These are phyloP conservation scores for Oxyria digyna DNA, from an alignment of 148 eudicot genomes.

Conservation along the genomic window DNA sequence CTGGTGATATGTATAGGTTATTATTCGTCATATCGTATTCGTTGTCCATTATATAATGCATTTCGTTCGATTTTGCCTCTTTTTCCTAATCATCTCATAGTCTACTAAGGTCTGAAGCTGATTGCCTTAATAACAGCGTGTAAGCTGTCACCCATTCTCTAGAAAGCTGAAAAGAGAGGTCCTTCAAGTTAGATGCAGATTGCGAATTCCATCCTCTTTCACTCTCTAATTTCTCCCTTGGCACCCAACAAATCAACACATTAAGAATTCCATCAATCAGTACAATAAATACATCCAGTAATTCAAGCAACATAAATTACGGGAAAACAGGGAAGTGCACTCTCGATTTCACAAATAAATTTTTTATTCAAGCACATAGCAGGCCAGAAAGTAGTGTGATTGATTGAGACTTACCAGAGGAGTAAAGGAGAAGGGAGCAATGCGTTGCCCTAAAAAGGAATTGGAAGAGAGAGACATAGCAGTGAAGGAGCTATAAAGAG, in stretches of 20 bases:
- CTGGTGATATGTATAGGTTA: too few relatives aligned
- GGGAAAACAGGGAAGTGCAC: neutral
- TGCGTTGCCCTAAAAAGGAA: constrained; percentile 59
- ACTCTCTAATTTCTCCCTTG: neutral
- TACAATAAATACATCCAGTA: neutral
- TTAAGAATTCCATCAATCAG: neutral
- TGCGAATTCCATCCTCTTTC: too few relatives aligned
- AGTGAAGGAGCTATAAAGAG: constrained; percentile 73
- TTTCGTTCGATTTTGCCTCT: too few relatives aligned
- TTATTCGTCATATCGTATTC: too few relatives aligned
- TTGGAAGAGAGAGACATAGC: constrained; percentile 63
- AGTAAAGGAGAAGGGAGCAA: constrained; percentile 29
- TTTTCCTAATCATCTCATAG: too few relatives aligned
- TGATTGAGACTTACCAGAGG: constrained; percentile 18
- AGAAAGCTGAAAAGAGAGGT: neutral
- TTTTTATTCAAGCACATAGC: neutral
- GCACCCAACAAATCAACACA: neutral
- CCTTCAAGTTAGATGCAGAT: too few relatives aligned
- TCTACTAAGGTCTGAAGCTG: too few relatives aligned
- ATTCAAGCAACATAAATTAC: neutral
- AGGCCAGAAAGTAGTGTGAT: neutral
- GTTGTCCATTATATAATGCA: too few relatives aligned
- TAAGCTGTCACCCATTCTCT: neutral
- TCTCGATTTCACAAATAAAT: neutral
- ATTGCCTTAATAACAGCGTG: too few relatives aligned